Evolutionary conservation across 345 rosid genomes (phyloP), one percentile per base, ranked within the genome.

Genomic region (Linum usitatissimum): DNA sequence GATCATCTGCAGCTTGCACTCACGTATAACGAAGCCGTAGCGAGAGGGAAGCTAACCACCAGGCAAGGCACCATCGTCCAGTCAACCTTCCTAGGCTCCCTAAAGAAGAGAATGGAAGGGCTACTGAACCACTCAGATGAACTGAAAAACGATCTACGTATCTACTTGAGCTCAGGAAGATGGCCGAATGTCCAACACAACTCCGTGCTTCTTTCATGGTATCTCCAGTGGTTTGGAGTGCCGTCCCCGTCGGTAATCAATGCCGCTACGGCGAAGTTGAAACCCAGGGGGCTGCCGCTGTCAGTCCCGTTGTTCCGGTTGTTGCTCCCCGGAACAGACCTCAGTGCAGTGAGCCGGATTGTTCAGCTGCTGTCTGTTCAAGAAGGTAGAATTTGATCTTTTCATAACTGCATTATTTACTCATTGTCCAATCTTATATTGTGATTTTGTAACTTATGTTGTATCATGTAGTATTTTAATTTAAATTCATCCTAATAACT

Each of bases 211-310:
- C 85, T 87, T 56, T 79, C 97, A 30, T 84, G 97, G 97, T 86
- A 87, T 76, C 80, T 93, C 18, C 85, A 79, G 70, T 87, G 94
- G 97, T 86, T 73, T 61, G 78, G 81, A 2, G 74, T 90, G n/a
- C 90, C 96, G 17, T 68, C 88, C 61, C 81, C 88, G 4, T 69
- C 84, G 14, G 68, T 72, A 56, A 75, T 84, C 60, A 74, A 78
- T 76, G 68, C 69, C 60, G 73, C 77, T 1, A 64, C 74, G 53
- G 77, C 73, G 65, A 87, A 76, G 76, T 68, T 86, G 45, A 86
- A 83, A 64, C 73, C 86, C 36, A 76, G 63, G 74, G 66, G 49
- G 55, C 49, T 59, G 19, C 67, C 80, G 17, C 73, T 75, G 6
- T 77, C 69, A 5, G 82, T 78, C 30, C 81, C 93, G 39, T 73